Evolutionary conservation across 2,329 filamentous ascomycete species (phyloP), one percentile per base, ranked within the genome.

Genomic region (Diaporthe australafricana): DNA sequence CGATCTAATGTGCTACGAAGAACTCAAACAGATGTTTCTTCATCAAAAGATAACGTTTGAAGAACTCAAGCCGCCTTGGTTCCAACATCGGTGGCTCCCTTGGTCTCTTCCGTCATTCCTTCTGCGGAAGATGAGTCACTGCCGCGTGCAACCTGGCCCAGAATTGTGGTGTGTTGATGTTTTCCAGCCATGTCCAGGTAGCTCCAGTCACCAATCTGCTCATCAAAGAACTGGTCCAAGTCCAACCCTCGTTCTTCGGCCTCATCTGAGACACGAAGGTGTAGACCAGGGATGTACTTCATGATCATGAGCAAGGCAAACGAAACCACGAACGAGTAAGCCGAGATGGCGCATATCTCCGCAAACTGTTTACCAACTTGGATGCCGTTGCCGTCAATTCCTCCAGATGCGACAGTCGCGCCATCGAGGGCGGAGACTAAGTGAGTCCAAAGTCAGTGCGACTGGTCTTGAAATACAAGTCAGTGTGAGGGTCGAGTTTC

Each of bases 311-410:
- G 83, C 30, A 90, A 79, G 20, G 86, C 76, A 72, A 84, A 86
- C 0, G 86, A 87, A 11, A 90, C 81, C 32, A 84, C 76, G 74
- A 90, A 90, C 0, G 87, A 87, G 81, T 88, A 90, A 0, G 81
- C 79, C 0, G 87, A 86, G 72, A 88, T 88, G 0, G 87, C 87
- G 1, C 83, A 82, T n/a, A 87, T 87, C 57, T 87, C 88, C 0
- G 88, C 88, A 11, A 91, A 83, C 77, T 91, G 88, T 48, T 86
- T 84, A 1, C 87, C 88, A 50, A 90, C 81, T 78, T 90, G 89
- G 47, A 84, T 83, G 62, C 84, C 88, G 76, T 89, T 85, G 0
- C 82, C 81, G 67, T 88, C 87, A 1, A 87, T 86, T 0, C 78
- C 82, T 35, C 86, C 84, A 0, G 83, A 75, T 1, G 83, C 83